A percentile compares a stretch with the other conserved stretches of the same genome.
These are phyloP conservation scores for Termitomyces sp. DNA, from an alignment of 768 basidiomycete species.

Conservation along the genomic window DNA sequence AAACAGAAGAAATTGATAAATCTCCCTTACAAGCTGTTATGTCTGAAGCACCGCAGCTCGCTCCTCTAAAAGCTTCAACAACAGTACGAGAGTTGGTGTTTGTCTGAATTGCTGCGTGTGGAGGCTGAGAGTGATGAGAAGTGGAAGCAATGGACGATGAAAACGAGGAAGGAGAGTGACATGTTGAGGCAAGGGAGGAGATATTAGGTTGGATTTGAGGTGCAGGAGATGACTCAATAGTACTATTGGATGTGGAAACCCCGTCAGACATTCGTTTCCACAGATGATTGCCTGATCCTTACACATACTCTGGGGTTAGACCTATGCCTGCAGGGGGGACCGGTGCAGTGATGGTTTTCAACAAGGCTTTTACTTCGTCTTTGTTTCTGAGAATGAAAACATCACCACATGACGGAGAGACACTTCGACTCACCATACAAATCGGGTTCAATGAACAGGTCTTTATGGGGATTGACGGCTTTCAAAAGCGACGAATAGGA, in stretches of 20 bases:
- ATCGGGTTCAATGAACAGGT: constrained; percentile 29
- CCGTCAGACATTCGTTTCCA: background rate
- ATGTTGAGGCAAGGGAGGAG: constrained; percentile 13
- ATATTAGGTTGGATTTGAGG: constrained; percentile 12
- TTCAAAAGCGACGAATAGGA: constrained; percentile 31
- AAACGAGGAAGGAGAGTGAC: constrained; percentile 1
- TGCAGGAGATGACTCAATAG: background rate
- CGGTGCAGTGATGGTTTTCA: constrained; percentile 8
- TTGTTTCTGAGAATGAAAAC: background rate
- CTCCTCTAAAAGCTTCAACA: background rate
- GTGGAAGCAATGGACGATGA: background rate
- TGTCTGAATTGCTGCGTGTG: background rate
- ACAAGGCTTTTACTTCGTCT: constrained; percentile 9
- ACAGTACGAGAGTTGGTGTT: background rate
- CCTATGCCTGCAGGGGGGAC: background rate
- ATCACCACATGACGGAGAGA: background rate
- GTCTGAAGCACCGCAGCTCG: background rate
- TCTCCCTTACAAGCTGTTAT: background rate
- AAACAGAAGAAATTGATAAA: background rate
- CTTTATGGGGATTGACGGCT: constrained; percentile 22
- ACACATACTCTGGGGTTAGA: constrained; percentile 7
- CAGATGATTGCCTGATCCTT: background rate
- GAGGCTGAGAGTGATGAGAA: background rate
- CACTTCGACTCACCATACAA: constrained; percentile 22
- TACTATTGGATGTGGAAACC: background rate